A percentile compares a stretch with the other conserved stretches of the same genome.
Evolutionary conservation across 257 asterid species (phyloP).

Genomic region (Solanum acaule): DNA sequence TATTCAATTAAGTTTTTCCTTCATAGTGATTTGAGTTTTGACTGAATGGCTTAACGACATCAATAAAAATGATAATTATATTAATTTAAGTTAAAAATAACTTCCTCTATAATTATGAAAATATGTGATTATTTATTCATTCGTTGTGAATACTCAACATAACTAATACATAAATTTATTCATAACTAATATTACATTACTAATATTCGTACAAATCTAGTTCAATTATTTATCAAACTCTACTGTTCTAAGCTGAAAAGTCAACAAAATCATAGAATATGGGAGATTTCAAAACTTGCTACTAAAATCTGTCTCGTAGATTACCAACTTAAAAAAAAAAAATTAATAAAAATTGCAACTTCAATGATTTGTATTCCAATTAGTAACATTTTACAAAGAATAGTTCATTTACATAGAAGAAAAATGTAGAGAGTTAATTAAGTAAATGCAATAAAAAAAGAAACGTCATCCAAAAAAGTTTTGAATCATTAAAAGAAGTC

Average conservation of each 20-base stretch:
- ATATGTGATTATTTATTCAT: too few species aligned
- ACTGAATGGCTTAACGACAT: not conserved
- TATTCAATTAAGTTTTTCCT: not conserved
- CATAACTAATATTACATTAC: not conserved
- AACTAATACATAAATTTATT: not conserved
- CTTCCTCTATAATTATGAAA: not conserved
- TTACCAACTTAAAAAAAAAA: not conserved
- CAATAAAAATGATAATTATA: not conserved
- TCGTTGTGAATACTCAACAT: not conserved
- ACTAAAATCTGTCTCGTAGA: not conserved
- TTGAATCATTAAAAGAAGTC: not conserved
- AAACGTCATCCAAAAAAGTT: not conserved
- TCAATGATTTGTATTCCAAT: not conserved
- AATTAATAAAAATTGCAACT: not conserved
- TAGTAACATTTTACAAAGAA: not conserved
- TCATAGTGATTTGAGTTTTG: not conserved
- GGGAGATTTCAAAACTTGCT: not conserved
- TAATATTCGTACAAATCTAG: not conserved
- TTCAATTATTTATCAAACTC: not conserved
- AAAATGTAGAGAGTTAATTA: not conserved
- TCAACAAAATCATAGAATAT: not conserved
- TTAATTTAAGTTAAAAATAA: not conserved
- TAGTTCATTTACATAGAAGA: not conserved
- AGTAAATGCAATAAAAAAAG: too few species aligned
- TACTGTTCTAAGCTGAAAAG: not conserved